A percentile compares a stretch with the other conserved stretches of the same genome.
These are phyloP conservation scores for Colletotrichum trifolii DNA, from an alignment of 2,329 filamentous ascomycete species.

Conservation along the genomic window DNA sequence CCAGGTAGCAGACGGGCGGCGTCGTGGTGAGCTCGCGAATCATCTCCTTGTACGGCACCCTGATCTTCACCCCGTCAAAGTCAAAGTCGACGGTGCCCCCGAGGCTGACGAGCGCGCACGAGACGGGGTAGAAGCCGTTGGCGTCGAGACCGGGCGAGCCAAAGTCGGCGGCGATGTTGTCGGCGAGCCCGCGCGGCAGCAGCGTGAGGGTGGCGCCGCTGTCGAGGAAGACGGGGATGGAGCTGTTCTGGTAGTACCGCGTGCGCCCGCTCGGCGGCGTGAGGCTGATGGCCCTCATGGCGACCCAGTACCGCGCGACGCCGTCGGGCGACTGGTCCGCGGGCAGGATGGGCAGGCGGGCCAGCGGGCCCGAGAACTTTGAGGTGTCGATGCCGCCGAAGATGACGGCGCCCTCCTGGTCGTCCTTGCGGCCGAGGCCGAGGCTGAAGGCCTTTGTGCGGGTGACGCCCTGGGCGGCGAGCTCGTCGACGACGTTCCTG, in stretches of 20 bases:
- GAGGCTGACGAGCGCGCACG: slow-evolving; percentile 54
- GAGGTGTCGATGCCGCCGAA: slow-evolving; percentile 75
- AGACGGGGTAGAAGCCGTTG: slow-evolving; percentile 58
- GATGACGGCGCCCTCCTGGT: slow-evolving; percentile 71
- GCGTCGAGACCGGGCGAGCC: slow-evolving; percentile 51
- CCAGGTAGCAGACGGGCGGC: slow-evolving; percentile 58
- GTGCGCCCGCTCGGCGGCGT: slow-evolving; percentile 49
- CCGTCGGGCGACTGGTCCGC: slow-evolving; percentile 64
- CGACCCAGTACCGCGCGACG: slow-evolving; percentile 64
- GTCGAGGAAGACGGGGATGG: slow-evolving; percentile 73
- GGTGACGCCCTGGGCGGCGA: slow-evolving; percentile 63
- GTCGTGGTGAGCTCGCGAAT: slow-evolving; percentile 49
- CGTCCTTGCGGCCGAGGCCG: slow-evolving; percentile 70
- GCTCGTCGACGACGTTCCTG: slow-evolving; percentile 63
- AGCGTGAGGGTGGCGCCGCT: slow-evolving; percentile 77
- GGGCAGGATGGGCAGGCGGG: slow-evolving; percentile 70
- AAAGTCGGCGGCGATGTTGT: slow-evolving; percentile 61
- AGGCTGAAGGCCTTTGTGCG: slow-evolving; percentile 72
- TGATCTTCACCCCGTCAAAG: slow-evolving; percentile 60
- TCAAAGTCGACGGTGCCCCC: slow-evolving; percentile 60
- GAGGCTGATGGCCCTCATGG: slow-evolving; percentile 57
- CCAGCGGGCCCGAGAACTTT: slow-evolving; percentile 71
- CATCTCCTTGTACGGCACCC: slow-evolving; percentile 62
- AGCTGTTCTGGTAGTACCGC: slow-evolving; percentile 44
- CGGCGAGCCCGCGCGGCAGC: slow-evolving; percentile 67